Conservation (phyloP, 495 filamentous ascomycete species). For the Podospora comata region DNA sequence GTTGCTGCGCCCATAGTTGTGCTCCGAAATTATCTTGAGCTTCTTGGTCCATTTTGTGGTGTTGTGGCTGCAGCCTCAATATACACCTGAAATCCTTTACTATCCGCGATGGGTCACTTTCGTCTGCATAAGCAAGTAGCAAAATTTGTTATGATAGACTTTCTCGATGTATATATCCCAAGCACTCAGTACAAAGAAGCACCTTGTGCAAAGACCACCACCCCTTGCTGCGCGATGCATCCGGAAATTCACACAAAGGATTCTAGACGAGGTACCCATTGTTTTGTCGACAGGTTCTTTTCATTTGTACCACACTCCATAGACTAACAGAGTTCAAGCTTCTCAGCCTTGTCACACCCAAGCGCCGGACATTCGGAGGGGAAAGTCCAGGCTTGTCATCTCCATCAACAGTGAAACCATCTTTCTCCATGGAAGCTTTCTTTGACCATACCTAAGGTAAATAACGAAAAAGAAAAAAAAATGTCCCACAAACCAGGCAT, state of each 20-base stretch:
- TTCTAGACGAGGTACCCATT: background rate
- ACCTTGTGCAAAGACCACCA: background rate
- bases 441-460: background rate
- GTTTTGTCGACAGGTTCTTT: background rate
- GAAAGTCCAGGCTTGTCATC: background rate
- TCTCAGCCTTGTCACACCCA: background rate
- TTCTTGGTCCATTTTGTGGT: too few species aligned
- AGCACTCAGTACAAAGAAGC: background rate
- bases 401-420: background rate
- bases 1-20: too few species aligned
- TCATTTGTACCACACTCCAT: too few species aligned
- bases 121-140: background rate
- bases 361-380: background rate
- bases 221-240: background rate
- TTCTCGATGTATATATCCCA: background rate
- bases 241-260: background rate
- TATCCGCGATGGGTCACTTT: background rate
- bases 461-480: background rate
- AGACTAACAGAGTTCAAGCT: background rate
- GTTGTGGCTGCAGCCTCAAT: background rate
- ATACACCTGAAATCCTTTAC: background rate
- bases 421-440: background rate
- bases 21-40: too few species aligned
- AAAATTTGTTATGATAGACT: background rate
- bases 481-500: conserved; percentile 10